Conservation (phyloP, 2,329 filamentous ascomycete genomes). For the Verticillium dahliae region DNA sequence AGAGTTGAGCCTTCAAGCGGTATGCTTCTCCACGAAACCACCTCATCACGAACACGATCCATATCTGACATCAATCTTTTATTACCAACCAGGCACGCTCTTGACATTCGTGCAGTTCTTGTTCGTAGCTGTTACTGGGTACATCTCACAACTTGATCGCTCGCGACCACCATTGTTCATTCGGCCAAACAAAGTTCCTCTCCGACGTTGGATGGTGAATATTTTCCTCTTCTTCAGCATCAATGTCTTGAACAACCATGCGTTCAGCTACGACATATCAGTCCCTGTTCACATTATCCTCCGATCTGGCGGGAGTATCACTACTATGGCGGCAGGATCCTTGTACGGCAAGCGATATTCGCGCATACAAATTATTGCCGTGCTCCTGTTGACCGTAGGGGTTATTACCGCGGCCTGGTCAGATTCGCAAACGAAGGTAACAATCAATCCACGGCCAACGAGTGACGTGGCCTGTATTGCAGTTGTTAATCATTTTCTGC, state of each 20-base stretch:
- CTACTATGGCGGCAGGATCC: slow-evolving; percentile 87
- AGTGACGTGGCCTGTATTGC: slow-evolving; percentile 9
- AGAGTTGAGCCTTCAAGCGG: slow-evolving; percentile 82
- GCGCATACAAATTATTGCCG: slow-evolving; percentile 70
- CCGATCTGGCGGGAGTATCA: slow-evolving; percentile 89
- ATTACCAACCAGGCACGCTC: slow-evolving; percentile 59
- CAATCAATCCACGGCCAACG: slow-evolving; percentile 6
- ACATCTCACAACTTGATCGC: slow-evolving; percentile 66
- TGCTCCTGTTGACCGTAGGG: slow-evolving; percentile 75
- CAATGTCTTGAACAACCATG: slow-evolving; percentile 95
- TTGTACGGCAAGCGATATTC: slow-evolving; percentile 82
- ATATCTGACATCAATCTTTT: neutral
- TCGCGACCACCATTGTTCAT: slow-evolving; percentile 66
- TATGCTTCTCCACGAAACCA: slow-evolving; percentile 25
- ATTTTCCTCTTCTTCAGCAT: slow-evolving; percentile 88
- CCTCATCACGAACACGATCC: neutral
- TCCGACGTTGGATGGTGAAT: slow-evolving; percentile 80
- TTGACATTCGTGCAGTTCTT: slow-evolving; percentile 86
- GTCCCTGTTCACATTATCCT: slow-evolving; percentile 96
- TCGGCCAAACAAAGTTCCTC: slow-evolving; percentile 70
- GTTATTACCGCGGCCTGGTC: slow-evolving; percentile 86
- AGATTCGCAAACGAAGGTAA: slow-evolving; percentile 77
- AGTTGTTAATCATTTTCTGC: neutral
- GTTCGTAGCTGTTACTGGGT: slow-evolving; percentile 73
- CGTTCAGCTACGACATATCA: slow-evolving; percentile 93